Evolutionary conservation across 208 protist species (phyloP).

Genomic region (Acanthamoeba comandoni): DNA sequence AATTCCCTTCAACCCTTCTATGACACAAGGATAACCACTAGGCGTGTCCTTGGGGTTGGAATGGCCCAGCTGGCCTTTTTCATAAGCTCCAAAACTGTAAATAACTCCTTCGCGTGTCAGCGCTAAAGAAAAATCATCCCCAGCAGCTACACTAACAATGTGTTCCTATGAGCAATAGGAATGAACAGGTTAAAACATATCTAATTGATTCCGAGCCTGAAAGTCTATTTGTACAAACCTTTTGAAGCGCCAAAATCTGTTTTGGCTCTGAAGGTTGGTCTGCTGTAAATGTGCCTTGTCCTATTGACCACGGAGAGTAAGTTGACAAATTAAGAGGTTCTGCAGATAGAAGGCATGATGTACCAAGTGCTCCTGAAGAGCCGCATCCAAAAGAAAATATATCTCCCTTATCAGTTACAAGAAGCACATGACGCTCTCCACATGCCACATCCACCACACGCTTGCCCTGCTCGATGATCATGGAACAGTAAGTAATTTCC

Average conservation of each 20-base stretch:
- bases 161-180: slow-evolving; percentile 7
- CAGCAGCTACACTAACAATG: slow-evolving; percentile 17
- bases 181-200: too few relatives aligned
- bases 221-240: neutral
- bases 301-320: neutral
- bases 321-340: too few relatives aligned
- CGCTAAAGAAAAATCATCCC: slow-evolving; percentile 66
- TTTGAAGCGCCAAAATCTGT: slow-evolving; percentile 59
- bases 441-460: slow-evolving; percentile 62
- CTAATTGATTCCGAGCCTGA: too few relatives aligned
- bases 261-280: slow-evolving; percentile 58
- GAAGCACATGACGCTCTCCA: slow-evolving; percentile 53
- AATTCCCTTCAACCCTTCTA: slow-evolving; percentile 22
- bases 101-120: slow-evolving; percentile 58
- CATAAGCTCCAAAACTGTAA: slow-evolving; percentile 69
- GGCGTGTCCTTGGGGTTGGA: slow-evolving; percentile 57
- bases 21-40: slow-evolving; percentile 55
- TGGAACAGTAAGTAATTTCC: too few relatives aligned
- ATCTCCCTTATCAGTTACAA: slow-evolving; percentile 40
- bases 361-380: slow-evolving; percentile 45
- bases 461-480: slow-evolving; percentile 28
- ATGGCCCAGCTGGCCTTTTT: slow-evolving; percentile 70
- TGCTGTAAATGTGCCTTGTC: slow-evolving; percentile 30
- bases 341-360: slow-evolving; percentile 2
- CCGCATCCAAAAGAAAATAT: slow-evolving; percentile 63